Conservation (phyloP, 23 red algal genomes). For the Agarophyton chilense region DNA sequence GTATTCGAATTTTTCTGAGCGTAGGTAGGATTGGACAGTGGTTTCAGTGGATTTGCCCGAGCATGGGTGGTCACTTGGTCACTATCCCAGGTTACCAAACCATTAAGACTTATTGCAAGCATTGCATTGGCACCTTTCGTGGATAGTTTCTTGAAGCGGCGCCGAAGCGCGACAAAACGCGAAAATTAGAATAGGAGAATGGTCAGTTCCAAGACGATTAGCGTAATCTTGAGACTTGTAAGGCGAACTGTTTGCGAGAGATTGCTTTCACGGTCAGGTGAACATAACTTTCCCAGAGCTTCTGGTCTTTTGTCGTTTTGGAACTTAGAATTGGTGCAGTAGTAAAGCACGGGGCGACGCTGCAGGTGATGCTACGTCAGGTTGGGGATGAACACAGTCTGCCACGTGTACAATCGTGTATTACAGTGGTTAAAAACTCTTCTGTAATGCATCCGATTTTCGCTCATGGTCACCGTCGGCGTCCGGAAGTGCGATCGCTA, state of each 20-base stretch:
- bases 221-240: no score
- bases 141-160: constrained; percentile 43
- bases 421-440: no score
- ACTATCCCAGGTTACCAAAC: constrained; percentile 85
- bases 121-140: constrained; percentile 72
- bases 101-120: constrained; percentile 60
- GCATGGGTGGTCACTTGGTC: constrained; percentile 93
- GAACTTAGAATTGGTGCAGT: no score
- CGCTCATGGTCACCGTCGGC: background rate
- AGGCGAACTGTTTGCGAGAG: no score
- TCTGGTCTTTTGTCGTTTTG: no score
- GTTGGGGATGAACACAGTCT: no score
- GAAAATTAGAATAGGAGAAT: background rate
- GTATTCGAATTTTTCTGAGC: constrained; percentile 23
- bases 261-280: no score
- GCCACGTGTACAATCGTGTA: no score
- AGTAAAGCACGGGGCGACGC: no score
- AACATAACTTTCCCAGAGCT: no score
- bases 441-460: background rate
- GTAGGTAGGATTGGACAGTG: constrained; percentile 48
- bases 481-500: background rate
- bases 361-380: no score
- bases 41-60: constrained; percentile 43
- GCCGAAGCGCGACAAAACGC: background rate
- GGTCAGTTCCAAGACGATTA: no score